Evolutionary conservation across 2,329 filamentous ascomycete genomes (phyloP), one percentile per base, ranked within the genome.

Genomic region (Ceratocystis eucalypticola): DNA sequence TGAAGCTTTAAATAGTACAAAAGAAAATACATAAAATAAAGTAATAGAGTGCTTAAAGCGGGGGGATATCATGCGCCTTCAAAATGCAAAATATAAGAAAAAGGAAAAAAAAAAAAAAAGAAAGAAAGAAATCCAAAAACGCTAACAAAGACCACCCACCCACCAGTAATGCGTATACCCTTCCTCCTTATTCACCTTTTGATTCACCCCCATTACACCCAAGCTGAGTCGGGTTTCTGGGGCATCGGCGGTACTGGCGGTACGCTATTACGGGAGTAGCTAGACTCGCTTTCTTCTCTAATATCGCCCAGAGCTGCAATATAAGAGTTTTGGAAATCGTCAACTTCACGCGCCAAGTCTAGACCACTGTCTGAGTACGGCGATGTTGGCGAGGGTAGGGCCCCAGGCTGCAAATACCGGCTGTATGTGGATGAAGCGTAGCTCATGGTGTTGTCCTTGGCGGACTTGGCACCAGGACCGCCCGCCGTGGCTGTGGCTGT

Each of bases 261-360:
- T 22, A 63, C 20, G 8, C 57, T 61, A n/a, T 48, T 59, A 12
- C 22, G 44, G 7, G 66, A 66, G 46, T 64, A 64, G n/a, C 50
- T 53, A 25, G 59, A 59, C 37, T 65, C 63, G 10, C 59, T 65
- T 62, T 76, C 71, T 71, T 77, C 73, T 66, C 74, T 68, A 55
- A 74, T 70, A 57, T 71, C 69, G 74, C 77, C 69, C 41, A 82
- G 72, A 1, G 75, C 77, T 1, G 77, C 74, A 67, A 75, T 74
- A 68, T 76, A 78, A 64, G 76, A 75, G 5, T 76, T 74, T 5
- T 76, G 74, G 66, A 80, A 80, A 28, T 81, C 79, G 25, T 80
- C 78, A 37, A 77, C 73, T 66, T 78, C 77, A 5, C 77, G 74
- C 0, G 76, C 76, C 61, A 80, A 71, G 15, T 78, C 46, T 70